Evolutionary conservation across 305 asterid genomes (phyloP).

Genomic region (Caryopteris hybrid): DNA sequence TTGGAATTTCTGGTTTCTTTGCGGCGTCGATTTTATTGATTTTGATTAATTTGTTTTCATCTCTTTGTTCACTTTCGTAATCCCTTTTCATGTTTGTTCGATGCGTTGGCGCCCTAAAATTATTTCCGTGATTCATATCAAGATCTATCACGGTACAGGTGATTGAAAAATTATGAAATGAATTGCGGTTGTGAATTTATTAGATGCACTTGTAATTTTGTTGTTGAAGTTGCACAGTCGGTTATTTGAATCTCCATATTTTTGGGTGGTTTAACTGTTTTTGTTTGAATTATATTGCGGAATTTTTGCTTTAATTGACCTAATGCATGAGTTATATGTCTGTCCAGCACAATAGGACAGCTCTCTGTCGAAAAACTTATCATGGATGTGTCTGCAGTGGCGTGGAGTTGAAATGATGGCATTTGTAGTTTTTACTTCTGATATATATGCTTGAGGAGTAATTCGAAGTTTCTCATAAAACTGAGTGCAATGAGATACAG

Average conservation of each 20-base stretch:
- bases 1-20: not conserved
- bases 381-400: not conserved
- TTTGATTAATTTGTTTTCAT: not conserved
- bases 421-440: not conserved
- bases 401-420: not conserved
- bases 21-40: constrained; percentile 2
- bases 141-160: constrained; percentile 24
- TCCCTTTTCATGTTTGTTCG: not conserved
- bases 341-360: not conserved
- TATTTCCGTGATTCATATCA: not conserved
- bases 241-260: not conserved
- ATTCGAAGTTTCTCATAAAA: not conserved
- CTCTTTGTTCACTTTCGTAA: not conserved
- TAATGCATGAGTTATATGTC: not conserved
- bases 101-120: not conserved
- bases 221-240: not conserved
- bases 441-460: not conserved
- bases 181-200: too few species aligned
- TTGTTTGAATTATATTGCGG: not conserved
- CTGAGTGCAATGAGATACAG: not conserved
- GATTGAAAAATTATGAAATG: constrained; percentile 11
- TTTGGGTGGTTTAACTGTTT: not conserved
- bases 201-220: constrained; percentile 1
- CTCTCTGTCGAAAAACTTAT: not conserved
- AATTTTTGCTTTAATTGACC: constrained; percentile 12